Percentiles rank a stretch among this genome's conserved stretches.
phyloP scores from a whole-genome alignment of 257 asterid genomes.

The Nicotiana paniculata region DNA sequence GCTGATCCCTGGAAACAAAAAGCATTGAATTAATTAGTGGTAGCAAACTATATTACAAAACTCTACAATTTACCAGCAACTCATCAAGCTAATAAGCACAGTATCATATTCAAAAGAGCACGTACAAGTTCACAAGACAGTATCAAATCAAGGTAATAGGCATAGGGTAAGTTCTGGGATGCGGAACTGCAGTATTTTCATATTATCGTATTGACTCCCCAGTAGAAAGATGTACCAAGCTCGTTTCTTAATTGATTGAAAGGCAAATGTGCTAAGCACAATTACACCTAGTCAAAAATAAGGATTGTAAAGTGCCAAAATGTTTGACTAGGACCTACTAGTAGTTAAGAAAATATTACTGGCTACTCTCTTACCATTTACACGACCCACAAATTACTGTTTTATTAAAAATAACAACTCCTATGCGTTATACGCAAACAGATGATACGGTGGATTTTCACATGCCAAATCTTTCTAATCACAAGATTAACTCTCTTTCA shows the following conservation, averaged over 20 bases:
- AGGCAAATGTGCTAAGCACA: background rate
- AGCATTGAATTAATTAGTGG: background rate
- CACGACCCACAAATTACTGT: background rate
- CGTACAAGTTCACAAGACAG: background rate
- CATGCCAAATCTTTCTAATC: background rate
- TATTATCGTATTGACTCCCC: background rate
- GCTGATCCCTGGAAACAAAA: conserved; percentile 60
- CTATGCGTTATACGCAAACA: background rate
- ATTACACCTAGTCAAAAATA: background rate
- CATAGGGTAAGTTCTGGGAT: too few species aligned
- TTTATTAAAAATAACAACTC: background rate
- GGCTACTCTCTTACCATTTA: background rate
- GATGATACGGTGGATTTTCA: background rate
- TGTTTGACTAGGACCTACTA: background rate
- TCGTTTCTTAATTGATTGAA: background rate
- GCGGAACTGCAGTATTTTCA: background rate
- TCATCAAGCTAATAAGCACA: background rate
- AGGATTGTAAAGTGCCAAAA: background rate
- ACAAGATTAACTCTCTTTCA: background rate
- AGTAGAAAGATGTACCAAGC: background rate
- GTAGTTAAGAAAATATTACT: background rate
- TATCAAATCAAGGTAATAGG: background rate
- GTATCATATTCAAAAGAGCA: background rate
- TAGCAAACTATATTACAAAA: background rate
- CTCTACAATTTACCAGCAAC: background rate